A percentile compares a stretch with the other conserved stretches of the same genome.
These are phyloP conservation scores for Tylopilus rubrobrunneus DNA, from an alignment of 768 basidiomycete species.

Conservation along the genomic window DNA sequence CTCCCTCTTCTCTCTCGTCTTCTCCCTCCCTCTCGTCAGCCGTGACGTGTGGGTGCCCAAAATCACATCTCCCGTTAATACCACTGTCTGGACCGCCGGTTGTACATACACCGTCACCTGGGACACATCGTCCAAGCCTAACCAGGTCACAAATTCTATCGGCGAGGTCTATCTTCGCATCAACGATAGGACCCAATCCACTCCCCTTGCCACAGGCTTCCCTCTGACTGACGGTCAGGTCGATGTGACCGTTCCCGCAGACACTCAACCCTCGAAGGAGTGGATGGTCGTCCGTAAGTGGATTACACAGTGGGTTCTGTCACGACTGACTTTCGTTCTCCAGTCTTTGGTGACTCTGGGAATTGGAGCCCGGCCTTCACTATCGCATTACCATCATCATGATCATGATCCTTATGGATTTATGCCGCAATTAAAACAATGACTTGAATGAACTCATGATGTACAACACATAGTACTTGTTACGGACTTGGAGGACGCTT, in stretches of 20 bases:
- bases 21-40: constrained; percentile 28
- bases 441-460: constrained; percentile 13
- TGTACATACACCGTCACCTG: constrained; percentile 41
- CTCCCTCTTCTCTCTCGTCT: constrained; percentile 26
- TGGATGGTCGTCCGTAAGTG: constrained; percentile 46
- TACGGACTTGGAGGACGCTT: constrained; percentile 13
- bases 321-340: background rate
- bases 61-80: constrained; percentile 35
- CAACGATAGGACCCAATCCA: constrained; percentile 23
- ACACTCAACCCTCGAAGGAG: constrained; percentile 32
- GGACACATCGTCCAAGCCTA: constrained; percentile 40
- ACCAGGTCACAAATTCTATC: constrained; percentile 44
- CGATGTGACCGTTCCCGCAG: constrained; percentile 38
- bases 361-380: constrained; percentile 44
- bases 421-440: background rate
- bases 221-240: constrained; percentile 32
- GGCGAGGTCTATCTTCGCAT: constrained; percentile 44
- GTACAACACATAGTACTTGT: constrained; percentile 5
- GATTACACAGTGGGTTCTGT: background rate
- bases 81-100: constrained; percentile 41
- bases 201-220: constrained; percentile 39
- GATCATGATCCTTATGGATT: constrained; percentile 15
- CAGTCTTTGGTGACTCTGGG: constrained; percentile 55
- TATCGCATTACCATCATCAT: constrained; percentile 25
- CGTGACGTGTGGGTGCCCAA: constrained; percentile 49